Base-by-base conservation (phyloP, 768 basidiomycete genomes). In the Phanerochaete sordida region DNA sequence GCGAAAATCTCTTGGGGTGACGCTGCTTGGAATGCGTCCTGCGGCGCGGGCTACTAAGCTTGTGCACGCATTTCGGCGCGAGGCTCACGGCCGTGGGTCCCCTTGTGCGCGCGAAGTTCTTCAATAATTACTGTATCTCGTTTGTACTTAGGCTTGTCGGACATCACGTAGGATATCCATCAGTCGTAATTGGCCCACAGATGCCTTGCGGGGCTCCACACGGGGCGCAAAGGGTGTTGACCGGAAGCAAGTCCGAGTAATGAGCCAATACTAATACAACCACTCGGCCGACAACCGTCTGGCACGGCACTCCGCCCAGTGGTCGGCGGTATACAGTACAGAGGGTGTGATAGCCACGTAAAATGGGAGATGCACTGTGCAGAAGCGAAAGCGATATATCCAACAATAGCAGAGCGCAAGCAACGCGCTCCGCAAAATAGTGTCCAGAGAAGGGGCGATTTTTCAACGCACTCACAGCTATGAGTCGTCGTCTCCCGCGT, bases 21-120 rank as follows among this genome's bases (percentile, higher is more conserved):
- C 57, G 58, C 68, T 50, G 62, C 64, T 19, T 76, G 77, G 78
- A 77, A 75, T 52, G 59, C 67, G 49, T 71, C 75, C 26, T 77
- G 77, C 49, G 74, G 72, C 48, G 47, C 57, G n/a, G 47, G 57
- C 8, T 43, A 11, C 39, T 43, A 43, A 43, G 19, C 19, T 16
- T 19, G 4, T 4, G 39, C 39, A 19, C 39, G 33, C 33, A 13
- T 7, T 35, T 35, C 33, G 33, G 33, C 33, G 33, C 33, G 33
- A 35, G 33, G 33, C 13, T 6, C 6, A 35, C 7, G 13, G 13
- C 33, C 33, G 33, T 13, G 7, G 33, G 33, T 35, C 13, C 33
- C 33, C 13, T 35, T n/a, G n/a, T n/a, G n/a, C n/a, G n/a, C n/a
- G n/a, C n/a, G n/a, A n/a, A n/a, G n/a, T n/a, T n/a, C n/a, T n/a